Evolutionary conservation across 2,329 filamentous ascomycete species (phyloP), one percentile per base, ranked within the genome.

Genomic region (Trichoderma breve): DNA sequence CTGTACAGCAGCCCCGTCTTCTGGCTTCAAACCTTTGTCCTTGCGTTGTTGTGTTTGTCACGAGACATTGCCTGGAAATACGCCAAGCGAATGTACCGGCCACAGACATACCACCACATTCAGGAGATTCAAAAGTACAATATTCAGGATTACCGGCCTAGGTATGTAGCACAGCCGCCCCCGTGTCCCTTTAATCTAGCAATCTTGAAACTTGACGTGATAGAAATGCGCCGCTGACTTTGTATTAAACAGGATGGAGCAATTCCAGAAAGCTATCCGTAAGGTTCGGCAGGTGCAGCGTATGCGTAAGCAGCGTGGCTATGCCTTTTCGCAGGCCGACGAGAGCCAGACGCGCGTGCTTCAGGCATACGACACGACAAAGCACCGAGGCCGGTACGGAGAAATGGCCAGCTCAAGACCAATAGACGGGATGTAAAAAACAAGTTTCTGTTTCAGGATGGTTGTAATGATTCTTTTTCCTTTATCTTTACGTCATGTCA

Each of bases 111-210:
- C 79, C 96, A 99, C 78, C 96, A 99, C 81, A 96, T 99, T 74
- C 96, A 99, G 83, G 96, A 99, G 84, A 99, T 99, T 77, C 96
- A 99, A 82, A 99, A 99, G 84, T 99, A 98, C 85, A 99, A 99
- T 78, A 97, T 99, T 73, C 96, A 99, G 84, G 96, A 99, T 84
- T 99, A 99, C 83, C 88, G 96, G 79, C 96, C 96, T 74, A 91
- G 96, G 93, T 95, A 88, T 76, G 88, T 85, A 66, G 30, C 63
- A 34, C 34, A 12, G 18, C 63, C 28, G 26, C 36, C 26, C 28
- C 11, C 32, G 55, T 15, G 3, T 9, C 55, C 34, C 55, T 15
- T 60, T 51, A 34, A 34, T 34, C 21, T n/a, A 43, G 14, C 32
- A 2, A 24, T 61, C 28, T 28, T n/a, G 39, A 43, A 43, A 43